Conservation (phyloP, 495 filamentous ascomycete genomes). For the Xylaria flabelliformis region DNA sequence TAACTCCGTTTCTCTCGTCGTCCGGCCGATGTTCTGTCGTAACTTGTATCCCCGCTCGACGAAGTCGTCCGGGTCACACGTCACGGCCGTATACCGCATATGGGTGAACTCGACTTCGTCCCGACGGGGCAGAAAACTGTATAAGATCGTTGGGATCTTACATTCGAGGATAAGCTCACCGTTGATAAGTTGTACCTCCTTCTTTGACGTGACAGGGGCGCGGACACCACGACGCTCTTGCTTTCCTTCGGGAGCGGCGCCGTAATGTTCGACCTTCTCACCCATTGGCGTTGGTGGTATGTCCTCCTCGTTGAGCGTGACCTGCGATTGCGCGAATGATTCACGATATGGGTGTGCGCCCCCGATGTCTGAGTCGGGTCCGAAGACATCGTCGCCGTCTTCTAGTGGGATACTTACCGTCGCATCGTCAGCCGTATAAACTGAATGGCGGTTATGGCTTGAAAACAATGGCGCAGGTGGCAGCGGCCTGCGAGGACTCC, state of each 20-base stretch:
- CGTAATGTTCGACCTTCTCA: constrained; percentile 75
- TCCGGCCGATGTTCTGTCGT: constrained; percentile 90
- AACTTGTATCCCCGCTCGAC: constrained; percentile 86
- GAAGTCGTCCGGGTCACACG: constrained; percentile 97
- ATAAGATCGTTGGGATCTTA: constrained; percentile 97
- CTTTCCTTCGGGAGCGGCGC: constrained; percentile 81
- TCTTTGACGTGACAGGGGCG: constrained; percentile 86
- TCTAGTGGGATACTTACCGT: constrained; percentile 66
- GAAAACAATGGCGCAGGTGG: constrained; percentile 89
- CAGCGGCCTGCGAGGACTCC: constrained; percentile 84
- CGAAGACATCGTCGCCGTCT: constrained; percentile 67
- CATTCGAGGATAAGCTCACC: constrained; percentile 97
- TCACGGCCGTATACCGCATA: constrained; percentile 99
- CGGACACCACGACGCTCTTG: constrained; percentile 86
- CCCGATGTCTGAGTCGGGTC: constrained; percentile 60
- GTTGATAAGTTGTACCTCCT: constrained; percentile 94
- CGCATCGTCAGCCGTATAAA: constrained; percentile 57
- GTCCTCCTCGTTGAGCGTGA: constrained; percentile 49
- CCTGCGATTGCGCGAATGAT: constrained; percentile 70
- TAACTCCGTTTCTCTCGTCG: constrained; percentile 90
- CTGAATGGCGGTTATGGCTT: constrained; percentile 45
- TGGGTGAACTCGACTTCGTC: constrained; percentile 98
- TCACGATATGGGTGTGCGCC: constrained; percentile 49
- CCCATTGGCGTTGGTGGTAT: constrained; percentile 46
- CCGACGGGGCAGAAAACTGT: constrained; percentile 89